Evolutionary conservation across 495 filamentous ascomycete species (phyloP).

Genomic region (Penicillium paradoxum): DNA sequence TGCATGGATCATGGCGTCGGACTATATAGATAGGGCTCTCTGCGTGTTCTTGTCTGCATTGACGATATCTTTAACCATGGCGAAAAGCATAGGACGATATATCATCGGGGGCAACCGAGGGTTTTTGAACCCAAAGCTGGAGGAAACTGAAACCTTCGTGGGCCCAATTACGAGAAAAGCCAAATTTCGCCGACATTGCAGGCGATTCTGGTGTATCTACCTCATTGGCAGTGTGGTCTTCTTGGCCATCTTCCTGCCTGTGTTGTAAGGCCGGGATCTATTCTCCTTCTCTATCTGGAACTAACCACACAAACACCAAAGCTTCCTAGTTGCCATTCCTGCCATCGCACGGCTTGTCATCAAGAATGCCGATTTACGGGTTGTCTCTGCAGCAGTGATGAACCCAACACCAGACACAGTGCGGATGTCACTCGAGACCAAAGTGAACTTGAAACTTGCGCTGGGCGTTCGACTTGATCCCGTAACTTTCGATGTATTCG

Average conservation of each 20-base stretch:
- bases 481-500: slow-evolving; percentile 25
- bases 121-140: slow-evolving; percentile 4
- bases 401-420: slow-evolving; percentile 31
- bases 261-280: slow-evolving; percentile 21
- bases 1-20: background rate
- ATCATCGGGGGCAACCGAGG: slow-evolving; percentile 7
- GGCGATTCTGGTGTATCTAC: slow-evolving; percentile 38
- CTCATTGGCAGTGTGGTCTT: slow-evolving; percentile 33
- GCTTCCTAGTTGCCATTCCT: slow-evolving; percentile 39
- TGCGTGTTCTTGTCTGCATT: background rate
- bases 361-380: slow-evolving; percentile 29
- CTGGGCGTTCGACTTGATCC: slow-evolving; percentile 33
- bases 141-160: slow-evolving; percentile 15
- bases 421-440: slow-evolving; percentile 26
- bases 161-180: slow-evolving; percentile 11
- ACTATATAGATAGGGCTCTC: background rate
- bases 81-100: background rate
- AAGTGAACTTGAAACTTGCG: slow-evolving; percentile 29
- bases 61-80: background rate
- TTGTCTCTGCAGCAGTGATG: slow-evolving; percentile 29
- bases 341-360: slow-evolving; percentile 40
- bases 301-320: slow-evolving; percentile 7
- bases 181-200: slow-evolving; percentile 29
- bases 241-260: slow-evolving; percentile 34
- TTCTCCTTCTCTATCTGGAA: background rate